Evolutionary conservation across 495 filamentous ascomycete species (phyloP).

Genomic region (Podospora tetraspora): DNA sequence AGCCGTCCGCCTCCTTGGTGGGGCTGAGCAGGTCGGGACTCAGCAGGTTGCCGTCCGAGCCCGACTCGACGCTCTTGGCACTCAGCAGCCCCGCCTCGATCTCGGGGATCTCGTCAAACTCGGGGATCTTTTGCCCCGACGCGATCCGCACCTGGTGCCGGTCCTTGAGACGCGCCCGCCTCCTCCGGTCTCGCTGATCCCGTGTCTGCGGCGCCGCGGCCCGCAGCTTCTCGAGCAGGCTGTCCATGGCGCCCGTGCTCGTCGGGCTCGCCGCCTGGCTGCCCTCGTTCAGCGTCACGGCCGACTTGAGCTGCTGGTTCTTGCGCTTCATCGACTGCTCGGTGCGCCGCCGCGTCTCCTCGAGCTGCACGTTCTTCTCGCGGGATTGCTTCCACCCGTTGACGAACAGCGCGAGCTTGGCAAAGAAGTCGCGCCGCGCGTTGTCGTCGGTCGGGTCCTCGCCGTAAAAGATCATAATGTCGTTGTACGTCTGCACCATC

Average conservation of each 20-base stretch:
- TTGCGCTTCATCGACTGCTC: constrained; percentile 90
- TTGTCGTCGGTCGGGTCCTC: constrained; percentile 91
- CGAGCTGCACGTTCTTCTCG: constrained; percentile 81
- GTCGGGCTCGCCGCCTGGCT: constrained; percentile 58
- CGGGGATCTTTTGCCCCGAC: constrained; percentile 77
- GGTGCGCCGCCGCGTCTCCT: constrained; percentile 76
- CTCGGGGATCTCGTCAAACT: constrained; percentile 51
- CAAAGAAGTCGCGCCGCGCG: constrained; percentile 92
- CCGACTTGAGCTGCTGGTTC: constrained; percentile 60
- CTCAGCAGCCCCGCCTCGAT: constrained; percentile 33
- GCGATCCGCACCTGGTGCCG: constrained; percentile 88
- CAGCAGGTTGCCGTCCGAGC: constrained; percentile 34
- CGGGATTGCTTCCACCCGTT: constrained; percentile 92
- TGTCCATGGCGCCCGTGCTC: constrained; percentile 90
- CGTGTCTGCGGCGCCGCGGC: constrained; percentile 85
- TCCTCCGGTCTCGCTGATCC: constrained; percentile 80
- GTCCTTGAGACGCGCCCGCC: constrained; percentile 82
- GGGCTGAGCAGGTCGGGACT: constrained; percentile 36
- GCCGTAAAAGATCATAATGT: constrained; percentile 95
- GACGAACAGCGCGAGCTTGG: constrained; percentile 88
- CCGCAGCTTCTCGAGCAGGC: constrained; percentile 89
- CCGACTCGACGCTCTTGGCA: constrained; percentile 21
- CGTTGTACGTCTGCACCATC: constrained; percentile 84
- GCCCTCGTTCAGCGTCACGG: constrained; percentile 45
- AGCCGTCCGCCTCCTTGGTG: constrained; percentile 42